These are phyloP conservation scores for Cyphellophora europaea DNA, from an alignment of 2,329 filamentous ascomycete genomes.

Conservation along the genomic window DNA sequence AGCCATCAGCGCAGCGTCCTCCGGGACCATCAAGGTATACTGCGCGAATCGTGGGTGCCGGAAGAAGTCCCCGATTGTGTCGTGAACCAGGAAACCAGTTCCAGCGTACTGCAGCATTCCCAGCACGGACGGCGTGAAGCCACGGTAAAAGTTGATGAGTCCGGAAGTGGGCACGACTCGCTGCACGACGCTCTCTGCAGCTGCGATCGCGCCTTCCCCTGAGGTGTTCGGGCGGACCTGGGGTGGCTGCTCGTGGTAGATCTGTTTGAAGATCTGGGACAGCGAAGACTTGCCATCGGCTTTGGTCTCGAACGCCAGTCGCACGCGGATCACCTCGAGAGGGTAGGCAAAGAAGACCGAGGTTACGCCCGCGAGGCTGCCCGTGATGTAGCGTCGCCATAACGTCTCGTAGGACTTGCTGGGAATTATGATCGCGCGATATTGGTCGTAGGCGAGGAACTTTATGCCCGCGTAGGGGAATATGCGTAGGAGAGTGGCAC, in stretches of 20 bases:
- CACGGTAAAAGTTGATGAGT: conserved; percentile 85
- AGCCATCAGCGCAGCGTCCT: conserved; percentile 45
- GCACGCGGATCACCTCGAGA: conserved; percentile 83
- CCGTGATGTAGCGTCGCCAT: conserved; percentile 49
- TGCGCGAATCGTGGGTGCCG: conserved; percentile 57
- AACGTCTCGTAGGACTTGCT: conserved; percentile 67
- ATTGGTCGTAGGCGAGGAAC: conserved; percentile 95
- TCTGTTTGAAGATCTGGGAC: conserved; percentile 68
- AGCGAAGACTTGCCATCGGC: conserved; percentile 57
- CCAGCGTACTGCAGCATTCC: conserved; percentile 97
- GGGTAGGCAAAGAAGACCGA: conserved; percentile 96
- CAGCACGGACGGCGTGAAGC: conserved; percentile 79
- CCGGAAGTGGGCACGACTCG: conserved; percentile 55
- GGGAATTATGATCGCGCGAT: conserved; percentile 69
- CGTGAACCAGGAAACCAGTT: conserved; percentile 90
- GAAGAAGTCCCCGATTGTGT: conserved; percentile 76
- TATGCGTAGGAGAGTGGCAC: conserved; percentile 83
- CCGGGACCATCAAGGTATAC: conserved; percentile 46
- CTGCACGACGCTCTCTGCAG: conserved; percentile 33
- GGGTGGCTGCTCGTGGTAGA: conserved; percentile 66
- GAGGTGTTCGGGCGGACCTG: conserved; percentile 23
- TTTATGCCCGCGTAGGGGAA: conserved; percentile 98
- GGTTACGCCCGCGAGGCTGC: conserved; percentile 57
- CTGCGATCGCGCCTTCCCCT: conserved; percentile 29
- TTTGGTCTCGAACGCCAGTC: conserved; percentile 89